Conservation (phyloP, 108 stramenopile species). For the Fistulifera pelliculosa region DNA sequence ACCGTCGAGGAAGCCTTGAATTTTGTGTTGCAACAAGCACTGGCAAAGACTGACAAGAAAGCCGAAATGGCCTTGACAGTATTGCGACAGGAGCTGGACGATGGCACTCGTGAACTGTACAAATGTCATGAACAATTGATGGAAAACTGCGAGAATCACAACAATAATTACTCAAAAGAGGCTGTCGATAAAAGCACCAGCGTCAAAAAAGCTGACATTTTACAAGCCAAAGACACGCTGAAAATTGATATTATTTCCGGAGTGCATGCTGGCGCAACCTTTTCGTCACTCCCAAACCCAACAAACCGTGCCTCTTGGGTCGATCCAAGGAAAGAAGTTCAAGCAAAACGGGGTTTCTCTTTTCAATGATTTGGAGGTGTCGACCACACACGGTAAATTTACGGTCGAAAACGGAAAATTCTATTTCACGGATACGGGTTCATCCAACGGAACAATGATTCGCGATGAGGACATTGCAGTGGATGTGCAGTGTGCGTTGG, state of each 20-base stretch:
- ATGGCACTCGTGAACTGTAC: no score
- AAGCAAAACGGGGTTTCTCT: slow-evolving; percentile 57
- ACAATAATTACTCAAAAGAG: no score
- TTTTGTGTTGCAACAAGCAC: no score
- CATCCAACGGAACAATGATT: slow-evolving; percentile 66
- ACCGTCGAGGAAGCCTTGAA: no score
- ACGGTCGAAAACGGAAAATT: slow-evolving; percentile 12
- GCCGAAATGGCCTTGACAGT: no score
- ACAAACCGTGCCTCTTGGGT: slow-evolving; percentile 45
- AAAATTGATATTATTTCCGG: slow-evolving; percentile 42
- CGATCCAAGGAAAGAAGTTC: slow-evolving; percentile 71
- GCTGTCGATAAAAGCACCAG: no score
- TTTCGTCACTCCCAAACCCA: slow-evolving; percentile 28
- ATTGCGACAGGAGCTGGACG: no score
- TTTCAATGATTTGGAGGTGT: slow-evolving; percentile 65
- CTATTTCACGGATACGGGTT: slow-evolving; percentile 66
- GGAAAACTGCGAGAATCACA: no score
- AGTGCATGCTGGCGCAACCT: slow-evolving; percentile 38
- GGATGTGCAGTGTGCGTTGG: background rate
- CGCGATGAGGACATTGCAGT: slow-evolving; percentile 8
- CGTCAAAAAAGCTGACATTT: no score
- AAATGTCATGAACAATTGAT: no score
- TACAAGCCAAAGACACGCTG: slow-evolving; percentile 8
- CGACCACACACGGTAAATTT: slow-evolving; percentile 79
- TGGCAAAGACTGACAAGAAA: no score